Conservation (phyloP, 805 yeast species). For the Myxozyma sirexii region DNA sequence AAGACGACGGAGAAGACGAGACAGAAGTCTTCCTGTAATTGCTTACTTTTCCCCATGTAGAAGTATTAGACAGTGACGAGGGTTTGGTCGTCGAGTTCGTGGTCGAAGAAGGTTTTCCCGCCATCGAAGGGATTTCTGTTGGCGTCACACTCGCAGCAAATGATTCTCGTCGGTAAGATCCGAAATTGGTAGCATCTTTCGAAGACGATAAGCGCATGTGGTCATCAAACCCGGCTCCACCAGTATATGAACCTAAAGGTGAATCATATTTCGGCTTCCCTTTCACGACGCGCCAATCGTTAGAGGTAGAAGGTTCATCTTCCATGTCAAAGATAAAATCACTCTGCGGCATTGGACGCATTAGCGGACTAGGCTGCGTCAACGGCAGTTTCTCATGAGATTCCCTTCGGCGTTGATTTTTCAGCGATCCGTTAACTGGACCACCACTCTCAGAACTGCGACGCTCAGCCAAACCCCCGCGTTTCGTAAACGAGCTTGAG, state of each 20-base stretch:
- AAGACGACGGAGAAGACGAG: not conserved
- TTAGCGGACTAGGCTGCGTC: conserved; percentile 13
- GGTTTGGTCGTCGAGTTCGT: not conserved
- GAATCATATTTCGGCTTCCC: conserved; percentile 17
- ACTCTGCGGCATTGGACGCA: conserved; percentile 7
- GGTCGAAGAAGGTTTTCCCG: not conserved
- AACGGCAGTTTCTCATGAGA: conserved; percentile 11
- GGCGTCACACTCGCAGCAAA: conserved; percentile 8
- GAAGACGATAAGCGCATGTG: conserved; percentile 12
- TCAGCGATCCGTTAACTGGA: not conserved
- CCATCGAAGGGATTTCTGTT: conserved; percentile 1
- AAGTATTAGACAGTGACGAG: not conserved
- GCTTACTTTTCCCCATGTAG: not conserved
- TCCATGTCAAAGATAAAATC: conserved; percentile 35
- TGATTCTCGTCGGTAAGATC: conserved; percentile 1
- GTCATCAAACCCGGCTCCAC: conserved; percentile 16
- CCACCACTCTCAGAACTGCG: conserved; percentile 1
- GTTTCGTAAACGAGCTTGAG: conserved; percentile 8
- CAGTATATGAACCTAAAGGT: conserved; percentile 2
- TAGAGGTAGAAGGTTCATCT: conserved; percentile 20
- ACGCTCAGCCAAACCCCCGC: conserved; percentile 6
- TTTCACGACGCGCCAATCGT: conserved; percentile 22
- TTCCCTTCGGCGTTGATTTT: conserved; percentile 15
- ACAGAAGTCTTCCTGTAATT: not conserved
- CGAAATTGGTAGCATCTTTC: not conserved